Evolutionary conservation across 495 filamentous ascomycete genomes (phyloP).

Genomic region (Astrocystis sublimbata): DNA sequence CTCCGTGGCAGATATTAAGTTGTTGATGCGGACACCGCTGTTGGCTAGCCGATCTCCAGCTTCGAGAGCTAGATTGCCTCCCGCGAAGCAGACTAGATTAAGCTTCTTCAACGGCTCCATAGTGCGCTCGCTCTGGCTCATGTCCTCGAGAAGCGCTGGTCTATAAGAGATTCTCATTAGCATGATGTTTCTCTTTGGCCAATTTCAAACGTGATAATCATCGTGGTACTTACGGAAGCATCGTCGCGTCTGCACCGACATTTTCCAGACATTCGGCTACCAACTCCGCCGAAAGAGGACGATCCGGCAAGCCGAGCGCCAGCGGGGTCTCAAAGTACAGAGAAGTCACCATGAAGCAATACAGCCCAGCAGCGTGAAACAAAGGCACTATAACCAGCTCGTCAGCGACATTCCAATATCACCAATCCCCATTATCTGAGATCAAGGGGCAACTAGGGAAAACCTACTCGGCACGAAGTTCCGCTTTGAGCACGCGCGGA

Average conservation of each 20-base stretch:
- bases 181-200: too few relatives aligned
- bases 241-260: constrained; percentile 29
- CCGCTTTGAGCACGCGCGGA: constrained; percentile 7
- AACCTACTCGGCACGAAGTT: constrained; percentile 24
- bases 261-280: constrained; percentile 36
- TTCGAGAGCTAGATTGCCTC: constrained; percentile 41
- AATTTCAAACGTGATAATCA: too few relatives aligned
- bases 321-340: constrained; percentile 36
- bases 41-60: constrained; percentile 38
- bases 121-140: constrained; percentile 35
- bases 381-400: constrained; percentile 36
- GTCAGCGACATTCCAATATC: background rate
- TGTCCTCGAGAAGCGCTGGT: constrained; percentile 47
- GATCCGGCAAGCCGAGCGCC: constrained; percentile 37
- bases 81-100: constrained; percentile 38
- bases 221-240: constrained; percentile 34
- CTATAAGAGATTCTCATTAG: too few relatives aligned
- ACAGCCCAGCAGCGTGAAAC: constrained; percentile 39
- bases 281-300: constrained; percentile 40
- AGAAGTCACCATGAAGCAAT: constrained; percentile 27
- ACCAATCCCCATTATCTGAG: background rate
- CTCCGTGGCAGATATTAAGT: constrained; percentile 46
- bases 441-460: background rate
- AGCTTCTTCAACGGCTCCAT: constrained; percentile 34
- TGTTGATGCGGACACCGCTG: constrained; percentile 31